phyloP scores from a whole-genome alignment of 2,329 filamentous ascomycete genomes.

The Bertia moriformis region DNA sequence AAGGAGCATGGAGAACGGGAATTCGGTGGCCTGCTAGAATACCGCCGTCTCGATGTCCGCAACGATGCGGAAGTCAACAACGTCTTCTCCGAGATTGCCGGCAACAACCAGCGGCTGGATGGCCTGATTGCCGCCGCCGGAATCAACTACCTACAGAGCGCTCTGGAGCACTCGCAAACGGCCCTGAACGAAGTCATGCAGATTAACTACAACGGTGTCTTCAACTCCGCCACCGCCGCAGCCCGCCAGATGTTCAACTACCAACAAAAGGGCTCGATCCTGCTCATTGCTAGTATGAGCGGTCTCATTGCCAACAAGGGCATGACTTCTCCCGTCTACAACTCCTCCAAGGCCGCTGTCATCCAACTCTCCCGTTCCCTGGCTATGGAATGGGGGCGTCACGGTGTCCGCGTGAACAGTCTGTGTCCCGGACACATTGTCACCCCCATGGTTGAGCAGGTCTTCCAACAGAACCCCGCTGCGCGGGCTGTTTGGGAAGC shows the following conservation, averaged over 20 bases:
- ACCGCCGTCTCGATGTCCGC: slow-evolving; percentile 53
- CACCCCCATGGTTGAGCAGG: slow-evolving; percentile 57
- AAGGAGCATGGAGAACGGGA: slow-evolving; percentile 41
- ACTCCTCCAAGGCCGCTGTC: slow-evolving; percentile 51
- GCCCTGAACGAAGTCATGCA: slow-evolving; percentile 48
- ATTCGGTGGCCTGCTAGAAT: slow-evolving; percentile 49
- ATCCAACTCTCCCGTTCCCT: slow-evolving; percentile 48
- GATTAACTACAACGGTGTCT: slow-evolving; percentile 56
- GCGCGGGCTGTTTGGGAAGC: slow-evolving; percentile 44
- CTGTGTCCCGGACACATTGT: slow-evolving; percentile 56
- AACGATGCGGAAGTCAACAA: slow-evolving; percentile 43
- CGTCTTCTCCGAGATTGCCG: slow-evolving; percentile 42
- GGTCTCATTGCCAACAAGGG: slow-evolving; percentile 38
- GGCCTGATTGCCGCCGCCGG: slow-evolving; percentile 58
- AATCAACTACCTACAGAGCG: slow-evolving; percentile 52
- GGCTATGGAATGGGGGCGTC: slow-evolving; percentile 46
- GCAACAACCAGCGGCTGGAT: slow-evolving; percentile 45
- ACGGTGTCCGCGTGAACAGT: slow-evolving; percentile 55
- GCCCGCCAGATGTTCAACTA: slow-evolving; percentile 46
- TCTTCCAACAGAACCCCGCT: slow-evolving; percentile 56
- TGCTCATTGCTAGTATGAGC: slow-evolving; percentile 41
- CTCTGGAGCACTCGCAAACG: slow-evolving; percentile 47
- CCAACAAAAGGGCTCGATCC: slow-evolving; percentile 36
- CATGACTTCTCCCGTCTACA: slow-evolving; percentile 53
- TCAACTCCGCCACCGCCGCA: slow-evolving; percentile 57